Evolutionary conservation across 176 grass and related monocot species (phyloP), one percentile per base, ranked within the genome.

Genomic region (Coix lacrymajobi): DNA sequence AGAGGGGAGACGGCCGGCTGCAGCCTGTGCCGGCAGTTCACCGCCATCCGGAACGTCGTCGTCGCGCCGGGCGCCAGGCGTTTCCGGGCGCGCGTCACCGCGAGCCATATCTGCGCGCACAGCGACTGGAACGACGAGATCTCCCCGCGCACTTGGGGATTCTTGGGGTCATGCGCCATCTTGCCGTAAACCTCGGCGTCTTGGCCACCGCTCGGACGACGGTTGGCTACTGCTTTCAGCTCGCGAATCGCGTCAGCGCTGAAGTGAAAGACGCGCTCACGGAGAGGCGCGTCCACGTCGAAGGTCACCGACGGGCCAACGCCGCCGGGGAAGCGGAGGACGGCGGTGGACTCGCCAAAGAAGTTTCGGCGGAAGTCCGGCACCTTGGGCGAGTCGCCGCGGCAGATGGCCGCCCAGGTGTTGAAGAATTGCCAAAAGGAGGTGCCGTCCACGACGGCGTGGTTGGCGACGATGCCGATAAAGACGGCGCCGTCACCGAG

Each of bases 351-450:
- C 11, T 92, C 84, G 19, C 96, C 91, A 12, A 99, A 99, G 85
- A 88, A 99, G 45, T 89, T 92, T 12, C 93, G 80, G 77, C 87
- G 65, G 79, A 94, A 96, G 54, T 96, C 91, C 15, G 87, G 96
- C 36, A 83, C 25, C 54, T 33, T 88, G 24, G 93, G 93, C 0
- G 85, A 41, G 5, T 83, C 87, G 10, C 96, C 93, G 73, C 91
- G 91, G 93, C 91, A 96, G 43, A 96, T 84, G 30, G 54, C 32
- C 4, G 96, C 91, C 96, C 96, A 99, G 48, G 85, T 70, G 68
- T 99, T 99, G 32, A 92, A 90, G 75, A 99, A 94, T 76, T 94
- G 85, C 96, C 96, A 99, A 38, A 99, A 96, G 39, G 96, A 99
- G 66, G 96, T 99, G 11, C 93, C 93, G 75, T 99, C 96, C 34